phyloP scores from a whole-genome alignment of 345 rosid genomes.

The Rhizophora mangle region DNA sequence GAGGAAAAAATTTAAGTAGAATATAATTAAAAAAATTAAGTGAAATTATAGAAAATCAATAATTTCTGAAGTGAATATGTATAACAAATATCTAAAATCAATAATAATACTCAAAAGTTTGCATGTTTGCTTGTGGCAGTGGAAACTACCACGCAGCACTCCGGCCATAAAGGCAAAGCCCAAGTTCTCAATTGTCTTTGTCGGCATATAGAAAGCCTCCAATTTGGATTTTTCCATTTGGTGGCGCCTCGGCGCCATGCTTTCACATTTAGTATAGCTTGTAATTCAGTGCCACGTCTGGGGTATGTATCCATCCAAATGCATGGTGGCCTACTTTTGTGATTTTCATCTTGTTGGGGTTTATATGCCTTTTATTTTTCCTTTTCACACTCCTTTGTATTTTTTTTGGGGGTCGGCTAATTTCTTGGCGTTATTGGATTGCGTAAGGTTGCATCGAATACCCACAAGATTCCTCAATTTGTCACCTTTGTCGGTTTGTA shows the following conservation, averaged over 20 bases:
- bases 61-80: too few species aligned
- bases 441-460: conserved; percentile 2
- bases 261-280: neutral
- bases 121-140: neutral
- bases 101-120: neutral
- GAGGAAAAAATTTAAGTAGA: neutral
- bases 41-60: too few species aligned
- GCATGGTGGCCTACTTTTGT: neutral
- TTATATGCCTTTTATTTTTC: neutral
- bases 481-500: conserved; percentile 6
- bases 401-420: neutral
- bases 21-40: too few species aligned
- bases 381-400: neutral
- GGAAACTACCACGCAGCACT: conserved; percentile 17
- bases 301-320: neutral
- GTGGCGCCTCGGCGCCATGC: neutral
- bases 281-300: conserved; percentile 9
- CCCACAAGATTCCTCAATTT: conserved; percentile 17
- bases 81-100: too few species aligned
- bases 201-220: neutral
- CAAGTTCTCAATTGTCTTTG: neutral
- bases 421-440: neutral
- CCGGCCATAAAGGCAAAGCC: neutral
- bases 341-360: neutral
- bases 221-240: neutral